These are phyloP conservation scores for Nigrograna mackinnonii DNA, from an alignment of 2,329 filamentous ascomycete species.

Conservation along the genomic window DNA sequence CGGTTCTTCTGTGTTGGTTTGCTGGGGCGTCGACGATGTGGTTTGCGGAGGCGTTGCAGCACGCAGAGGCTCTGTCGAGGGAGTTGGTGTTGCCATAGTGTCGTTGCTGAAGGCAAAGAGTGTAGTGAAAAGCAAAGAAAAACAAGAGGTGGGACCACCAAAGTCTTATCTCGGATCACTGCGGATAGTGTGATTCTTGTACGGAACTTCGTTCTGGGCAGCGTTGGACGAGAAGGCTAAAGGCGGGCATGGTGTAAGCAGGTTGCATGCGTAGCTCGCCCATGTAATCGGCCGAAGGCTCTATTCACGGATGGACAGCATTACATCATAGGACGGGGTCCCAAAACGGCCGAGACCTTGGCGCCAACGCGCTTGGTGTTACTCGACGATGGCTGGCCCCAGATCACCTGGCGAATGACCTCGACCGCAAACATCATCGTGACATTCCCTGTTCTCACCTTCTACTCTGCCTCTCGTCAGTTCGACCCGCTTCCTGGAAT, in stretches of 20 bases:
- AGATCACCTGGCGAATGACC: neutral
- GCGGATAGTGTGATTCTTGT: conserved; percentile 24
- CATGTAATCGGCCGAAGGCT: conserved; percentile 5
- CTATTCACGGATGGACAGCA: conserved; percentile 3
- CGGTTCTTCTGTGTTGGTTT: neutral
- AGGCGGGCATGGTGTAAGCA: neutral
- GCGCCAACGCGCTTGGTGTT: too few relatives aligned
- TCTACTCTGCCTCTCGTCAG: too few relatives aligned
- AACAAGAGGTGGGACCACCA: conserved; percentile 8
- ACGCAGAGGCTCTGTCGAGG: conserved; percentile 34
- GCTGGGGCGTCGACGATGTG: neutral
- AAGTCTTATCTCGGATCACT: conserved; percentile 26
- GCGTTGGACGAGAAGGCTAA: conserved; percentile 2
- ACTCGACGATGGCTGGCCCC: neutral
- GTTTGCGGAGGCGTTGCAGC: conserved; percentile 13
- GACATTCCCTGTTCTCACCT: too few relatives aligned
- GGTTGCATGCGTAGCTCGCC: conserved; percentile 9
- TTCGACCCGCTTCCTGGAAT: too few relatives aligned
- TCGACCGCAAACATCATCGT: too few relatives aligned
- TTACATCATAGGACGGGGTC: conserved; percentile 13
- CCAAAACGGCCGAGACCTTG: conserved; percentile 2
- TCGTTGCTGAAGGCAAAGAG: conserved; percentile 1
- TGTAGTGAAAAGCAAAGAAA: conserved; percentile 6
- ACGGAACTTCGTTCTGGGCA: neutral
- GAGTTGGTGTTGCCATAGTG: conserved; percentile 26